Evolutionary conservation across 2,329 filamentous ascomycete genomes (phyloP).

Genomic region (Cladophialophora exuberans): DNA sequence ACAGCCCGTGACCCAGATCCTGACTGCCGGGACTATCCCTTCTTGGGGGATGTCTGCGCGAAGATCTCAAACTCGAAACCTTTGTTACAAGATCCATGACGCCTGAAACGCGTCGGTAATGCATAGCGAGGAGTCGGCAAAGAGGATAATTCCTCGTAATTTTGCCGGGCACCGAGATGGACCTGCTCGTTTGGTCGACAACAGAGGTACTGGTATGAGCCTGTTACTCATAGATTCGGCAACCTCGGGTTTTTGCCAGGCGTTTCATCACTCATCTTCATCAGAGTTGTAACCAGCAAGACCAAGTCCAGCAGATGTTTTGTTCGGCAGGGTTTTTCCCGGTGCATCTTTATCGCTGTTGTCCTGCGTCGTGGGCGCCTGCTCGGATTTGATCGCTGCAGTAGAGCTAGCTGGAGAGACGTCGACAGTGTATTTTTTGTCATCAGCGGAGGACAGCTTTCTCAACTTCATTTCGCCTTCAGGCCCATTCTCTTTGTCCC

Average conservation of each 20-base stretch:
- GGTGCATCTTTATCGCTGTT: not conserved
- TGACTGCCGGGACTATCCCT: conserved; percentile 3
- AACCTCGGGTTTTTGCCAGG: too few relatives aligned
- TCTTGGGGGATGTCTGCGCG: conserved; percentile 1
- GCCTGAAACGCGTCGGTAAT: too few relatives aligned
- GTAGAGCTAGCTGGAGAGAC: not conserved
- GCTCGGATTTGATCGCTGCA: not conserved
- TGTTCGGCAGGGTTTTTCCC: not conserved
- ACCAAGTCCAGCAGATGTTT: conserved; percentile 37
- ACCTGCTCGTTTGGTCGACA: too few relatives aligned
- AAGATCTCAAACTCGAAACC: too few relatives aligned
- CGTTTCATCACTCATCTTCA: conserved; percentile 41
- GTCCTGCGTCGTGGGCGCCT: not conserved
- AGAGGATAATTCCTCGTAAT: too few relatives aligned
- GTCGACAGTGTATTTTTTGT: conserved; percentile 16
- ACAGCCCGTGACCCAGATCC: not conserved
- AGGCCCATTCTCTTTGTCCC: conserved; percentile 49
- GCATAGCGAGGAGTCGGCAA: too few relatives aligned
- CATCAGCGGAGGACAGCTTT: conserved; percentile 42
- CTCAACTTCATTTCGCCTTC: conserved; percentile 47
- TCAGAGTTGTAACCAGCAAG: conserved; percentile 46
- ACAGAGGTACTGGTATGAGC: too few relatives aligned
- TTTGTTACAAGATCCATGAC: too few relatives aligned
- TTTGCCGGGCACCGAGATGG: too few relatives aligned
- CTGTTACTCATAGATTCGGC: too few relatives aligned